phyloP scores from a whole-genome alignment of 2,329 filamentous ascomycete species.

The Verticillium klebahnii region DNA sequence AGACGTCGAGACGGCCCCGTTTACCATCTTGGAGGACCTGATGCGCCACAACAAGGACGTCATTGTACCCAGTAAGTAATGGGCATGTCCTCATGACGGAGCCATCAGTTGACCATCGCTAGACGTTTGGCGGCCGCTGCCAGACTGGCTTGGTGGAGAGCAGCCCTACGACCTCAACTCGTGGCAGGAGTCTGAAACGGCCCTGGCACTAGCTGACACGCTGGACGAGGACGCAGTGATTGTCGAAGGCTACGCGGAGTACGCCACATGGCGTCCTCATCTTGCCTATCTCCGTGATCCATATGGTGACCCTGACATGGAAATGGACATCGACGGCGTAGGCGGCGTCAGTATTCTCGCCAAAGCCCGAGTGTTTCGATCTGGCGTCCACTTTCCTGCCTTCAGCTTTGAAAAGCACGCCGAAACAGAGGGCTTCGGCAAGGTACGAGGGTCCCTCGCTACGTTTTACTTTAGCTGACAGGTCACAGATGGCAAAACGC shows the following conservation, averaged over 20 bases:
- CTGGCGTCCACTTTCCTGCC: slow-evolving; percentile 93
- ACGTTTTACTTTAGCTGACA: slow-evolving; percentile 3
- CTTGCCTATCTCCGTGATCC: slow-evolving; percentile 94
- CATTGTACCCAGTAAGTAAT: slow-evolving; percentile 86
- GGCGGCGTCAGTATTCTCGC: slow-evolving; percentile 96
- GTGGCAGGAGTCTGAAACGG: slow-evolving; percentile 98
- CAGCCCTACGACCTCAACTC: slow-evolving; percentile 98
- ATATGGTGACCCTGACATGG: slow-evolving; percentile 97
- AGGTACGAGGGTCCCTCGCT: slow-evolving; percentile 52
- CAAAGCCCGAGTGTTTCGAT: slow-evolving; percentile 91
- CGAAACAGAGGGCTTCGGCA: slow-evolving; percentile 97
- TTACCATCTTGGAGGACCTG: slow-evolving; percentile 92
- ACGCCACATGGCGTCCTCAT: slow-evolving; percentile 96
- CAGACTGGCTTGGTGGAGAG: slow-evolving; percentile 97
- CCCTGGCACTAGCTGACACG: slow-evolving; percentile 86
- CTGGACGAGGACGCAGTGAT: slow-evolving; percentile 98
- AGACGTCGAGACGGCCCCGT: slow-evolving; percentile 94
- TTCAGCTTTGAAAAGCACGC: slow-evolving; percentile 99
- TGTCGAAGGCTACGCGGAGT: slow-evolving; percentile 97
- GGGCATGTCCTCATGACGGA: not conserved
- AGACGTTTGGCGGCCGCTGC: slow-evolving; percentile 98
- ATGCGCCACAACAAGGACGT: slow-evolving; percentile 99
- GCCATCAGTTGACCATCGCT: not conserved
- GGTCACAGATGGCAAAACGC: slow-evolving; percentile 80
- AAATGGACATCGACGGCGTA: slow-evolving; percentile 98